Evolutionary conservation across 441 rosid genomes (phyloP), one percentile per base, ranked within the genome.

Genomic region (Gossypium lobatum): DNA sequence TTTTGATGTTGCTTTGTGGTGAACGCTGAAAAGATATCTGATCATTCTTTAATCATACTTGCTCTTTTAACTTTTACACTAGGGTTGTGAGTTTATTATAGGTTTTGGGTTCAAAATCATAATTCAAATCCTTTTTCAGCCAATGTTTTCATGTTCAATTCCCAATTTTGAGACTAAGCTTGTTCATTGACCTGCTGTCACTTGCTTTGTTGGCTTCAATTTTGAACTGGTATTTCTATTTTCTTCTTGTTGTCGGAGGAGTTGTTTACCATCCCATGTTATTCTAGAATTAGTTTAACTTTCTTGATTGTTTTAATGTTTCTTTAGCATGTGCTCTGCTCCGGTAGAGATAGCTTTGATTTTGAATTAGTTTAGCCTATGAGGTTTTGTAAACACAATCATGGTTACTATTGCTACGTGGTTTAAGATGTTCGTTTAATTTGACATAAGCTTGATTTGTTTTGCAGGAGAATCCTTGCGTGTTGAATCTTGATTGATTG

Each of bases 401-500:
- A 1, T 52, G 50, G 34, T 67, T 67, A 58, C 9, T 14, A 1
- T 14, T 31, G 57, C 23, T 26, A 9, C 39, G 3, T 70, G 17
- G 46, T 31, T 57, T 73, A 46, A 17, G 39, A 31, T 55, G 50
- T 57, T 61, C 34, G n/a, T 64, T 21, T 72, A 13, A 45, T 68
- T 26, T 39, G 39, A 59, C 1, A 53, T 57, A 18, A 72, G n/a
- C 28, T 54, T 70, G 45, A 20, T 79, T 73, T 10, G 59, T 70
- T 66, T 31, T 83, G 37, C 83, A 76, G 90, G 83, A 67, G 65
- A 71, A 72, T 61, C 34, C 26, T 16, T 55, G 72, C 75, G 76
- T 66, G 25, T 50, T 63, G 53, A 58, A 75, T 63, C 25, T 34
- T 63, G 59, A 58, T 75, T 58, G 16, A 74, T 74, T 45, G 42